Evolutionary conservation across 768 basidiomycete genomes (phyloP), one percentile per base, ranked within the genome.

Genomic region (Candolleomyces efflorescens): DNA sequence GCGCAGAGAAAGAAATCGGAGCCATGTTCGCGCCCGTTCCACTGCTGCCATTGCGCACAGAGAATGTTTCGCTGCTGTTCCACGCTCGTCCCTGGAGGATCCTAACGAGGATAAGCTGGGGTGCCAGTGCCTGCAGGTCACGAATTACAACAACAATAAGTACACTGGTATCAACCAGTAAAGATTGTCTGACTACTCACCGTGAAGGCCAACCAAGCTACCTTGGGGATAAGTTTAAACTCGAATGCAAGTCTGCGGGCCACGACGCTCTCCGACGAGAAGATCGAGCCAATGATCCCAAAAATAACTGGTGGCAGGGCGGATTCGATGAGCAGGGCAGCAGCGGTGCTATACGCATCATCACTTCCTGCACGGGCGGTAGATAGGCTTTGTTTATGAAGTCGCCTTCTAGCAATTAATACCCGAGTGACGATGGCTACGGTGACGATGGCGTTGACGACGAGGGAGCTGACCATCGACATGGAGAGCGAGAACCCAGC

Each of bases 131-230:
- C 51, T 53, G 48, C 45, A 10, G 7, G 45, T 11, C 12, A 46
- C 7, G 20, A 15, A 18, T 46, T 22, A 46, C 13, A 7, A 46
- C 7, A 7, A 9, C 10, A 7, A 46, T 13, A 9, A 13, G 7
- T 11, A 11, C 45, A 22, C 9, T 11, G 22, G 32, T 5, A 23
- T 9, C 15, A 51, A 37, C 10, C 45, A 22, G 7, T 9, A 9
- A 22, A 13, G 20, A 46, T n/a, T n/a, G n/a, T n/a, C n/a, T n/a
- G n/a, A n/a, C n/a, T 44, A 48, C 46, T 22, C 22, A 39, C 51
- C 51, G 51, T 53, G 39, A 53, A 53, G n/a, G 51, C 51, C 32
- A 39, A 26, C 51, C 51, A 53, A 37, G 51, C 51, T 7, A 53
- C 32, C 37, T 53, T 53, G 17, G 51, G 51, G 15, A 53, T 53